Base-by-base conservation (phyloP, 768 basidiomycete species). In the Termitomyces bulborhizus region DNA sequence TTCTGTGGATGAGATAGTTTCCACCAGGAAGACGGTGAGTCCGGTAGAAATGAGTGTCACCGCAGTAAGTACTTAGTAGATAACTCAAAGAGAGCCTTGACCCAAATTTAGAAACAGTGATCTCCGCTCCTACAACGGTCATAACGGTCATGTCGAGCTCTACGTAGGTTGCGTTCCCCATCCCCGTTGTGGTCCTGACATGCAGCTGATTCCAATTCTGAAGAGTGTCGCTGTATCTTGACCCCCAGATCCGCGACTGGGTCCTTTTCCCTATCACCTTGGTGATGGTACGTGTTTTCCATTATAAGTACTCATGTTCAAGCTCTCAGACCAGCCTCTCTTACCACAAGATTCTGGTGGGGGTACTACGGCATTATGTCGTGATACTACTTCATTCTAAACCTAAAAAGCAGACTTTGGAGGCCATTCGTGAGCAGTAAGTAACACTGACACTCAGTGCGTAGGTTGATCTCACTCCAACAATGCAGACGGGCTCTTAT, bases 171-270 rank as follows among this genome's bases (percentile, higher is more conserved):
- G 54, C 39, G 21, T 53, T 47, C 15, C 51, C 48, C 21, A 39
- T 37, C 34, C 15, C 52, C 46, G 7, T 7, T 52, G 29, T 36
- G 15, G 41, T 16, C 12, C 8, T 37, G 34, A 12, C 11, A 42
- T 46, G 12, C 45, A 34, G 18, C 24, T 51, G 27, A 59, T 39
- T 45, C 41, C 32, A 9, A 32, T 37, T 45, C 26, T 60, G n/a
- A 58, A 82, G 79, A 46, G 73, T 75, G 13, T 80, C 80, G 39
- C 70, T 82, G 57, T 82, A 93, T 71, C 85, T 98, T 46, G 94
- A 98, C 75, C 95, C 94, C 42, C 91, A 94, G 72, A 98, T 98
- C 69, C 84, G 94, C 63, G 93, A 90, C 66, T 91, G 88, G 89
- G 86, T 98, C 43, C 73, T 98, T 56, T 93, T 98, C 73, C 95